Evolutionary conservation across 2,329 filamentous ascomycete genomes (phyloP), one percentile per base, ranked within the genome.

Genomic region (Verticillium zaregamsianum): DNA sequence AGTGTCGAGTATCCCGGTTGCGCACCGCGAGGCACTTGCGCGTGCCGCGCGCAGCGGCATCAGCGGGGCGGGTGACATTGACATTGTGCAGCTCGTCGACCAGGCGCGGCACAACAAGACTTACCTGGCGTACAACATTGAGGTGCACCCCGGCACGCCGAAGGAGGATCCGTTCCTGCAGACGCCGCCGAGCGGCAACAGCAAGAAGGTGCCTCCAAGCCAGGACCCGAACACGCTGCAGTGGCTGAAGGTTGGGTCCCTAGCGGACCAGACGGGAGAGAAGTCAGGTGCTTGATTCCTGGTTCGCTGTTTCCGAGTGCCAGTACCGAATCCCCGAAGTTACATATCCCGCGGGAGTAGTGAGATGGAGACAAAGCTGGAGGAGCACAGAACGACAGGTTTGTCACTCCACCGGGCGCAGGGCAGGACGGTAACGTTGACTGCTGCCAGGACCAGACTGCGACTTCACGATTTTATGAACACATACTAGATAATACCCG

Each of bases 61-160:
- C n/a, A 61, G 58, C 0, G 61, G 59, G 0, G 59, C 60, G 3
- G 62, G 62, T 31, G 66, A 68, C 37, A 56, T 65, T 3, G 61
- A 68, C 39, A 58, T 67, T 8, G 58, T 62, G 3, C 59, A 59
- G 17, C 57, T 65, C 11, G 58, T 66, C 31, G 64, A 64, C 23
- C 61, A 56, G 3, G 61, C 63, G 15, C 55, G 63, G n/a, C 60
- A 62, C 17, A 57, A 56, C 35, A 62, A 64, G 56, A 56, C 45
- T 1, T 57, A 60, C 57, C 45, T 63, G 25, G 54, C 58, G 2
- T 62, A 64, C 23, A 61, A 63, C 7, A 63, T 80, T 12, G 77
- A 79, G 63, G 69, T 79, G 23, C 77, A 79, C 55, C 76, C 77
- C 0, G 68, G 71, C n/a, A 79, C 77, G 9, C 66, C 71, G 5